Conservation (phyloP, 2,329 filamentous ascomycete species). For the Sphaceloma murrayae region DNA sequence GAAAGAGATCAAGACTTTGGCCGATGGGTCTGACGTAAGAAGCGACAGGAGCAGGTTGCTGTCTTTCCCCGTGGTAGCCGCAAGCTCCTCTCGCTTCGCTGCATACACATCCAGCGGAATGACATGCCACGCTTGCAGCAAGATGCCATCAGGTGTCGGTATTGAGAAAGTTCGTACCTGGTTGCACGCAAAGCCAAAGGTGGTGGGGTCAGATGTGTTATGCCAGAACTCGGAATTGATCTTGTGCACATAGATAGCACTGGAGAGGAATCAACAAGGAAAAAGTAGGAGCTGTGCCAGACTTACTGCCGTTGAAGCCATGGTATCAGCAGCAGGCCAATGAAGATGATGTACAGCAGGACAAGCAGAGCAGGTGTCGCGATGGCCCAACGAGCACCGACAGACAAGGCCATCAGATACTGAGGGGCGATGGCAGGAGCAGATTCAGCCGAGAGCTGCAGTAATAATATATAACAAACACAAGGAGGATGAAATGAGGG, state of each 20-base stretch:
- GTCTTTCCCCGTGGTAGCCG: slow-evolving; percentile 43
- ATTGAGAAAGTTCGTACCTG: slow-evolving; percentile 83
- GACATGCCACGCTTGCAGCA: slow-evolving; percentile 83
- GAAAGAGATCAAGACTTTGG: slow-evolving; percentile 47
- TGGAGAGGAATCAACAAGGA: slow-evolving; percentile 30
- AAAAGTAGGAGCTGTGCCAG: neutral
- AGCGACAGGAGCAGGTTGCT: slow-evolving; percentile 41
- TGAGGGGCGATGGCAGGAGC: neutral
- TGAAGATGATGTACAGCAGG: slow-evolving; percentile 56
- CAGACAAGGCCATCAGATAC: slow-evolving; percentile 2
- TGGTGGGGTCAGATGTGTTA: slow-evolving; percentile 65
- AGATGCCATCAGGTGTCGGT: slow-evolving; percentile 63
- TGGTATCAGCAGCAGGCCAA: slow-evolving; percentile 58
- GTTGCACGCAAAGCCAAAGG: slow-evolving; percentile 77
- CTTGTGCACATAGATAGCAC: slow-evolving; percentile 75
- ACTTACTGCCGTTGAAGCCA: slow-evolving; percentile 72
- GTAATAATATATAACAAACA: too few relatives aligned
- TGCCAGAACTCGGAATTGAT: slow-evolving; percentile 65
- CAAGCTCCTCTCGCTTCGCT: slow-evolving; percentile 55
- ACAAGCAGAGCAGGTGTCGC: slow-evolving; percentile 6
- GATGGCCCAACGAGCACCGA: slow-evolving; percentile 4
- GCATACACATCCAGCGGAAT: slow-evolving; percentile 69
- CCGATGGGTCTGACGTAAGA: slow-evolving; percentile 43
- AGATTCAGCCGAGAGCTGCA: neutral
- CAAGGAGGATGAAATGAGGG: too few relatives aligned